Base-by-base conservation (phyloP, 257 asterid genomes). In the Nicotiana knightiana region DNA sequence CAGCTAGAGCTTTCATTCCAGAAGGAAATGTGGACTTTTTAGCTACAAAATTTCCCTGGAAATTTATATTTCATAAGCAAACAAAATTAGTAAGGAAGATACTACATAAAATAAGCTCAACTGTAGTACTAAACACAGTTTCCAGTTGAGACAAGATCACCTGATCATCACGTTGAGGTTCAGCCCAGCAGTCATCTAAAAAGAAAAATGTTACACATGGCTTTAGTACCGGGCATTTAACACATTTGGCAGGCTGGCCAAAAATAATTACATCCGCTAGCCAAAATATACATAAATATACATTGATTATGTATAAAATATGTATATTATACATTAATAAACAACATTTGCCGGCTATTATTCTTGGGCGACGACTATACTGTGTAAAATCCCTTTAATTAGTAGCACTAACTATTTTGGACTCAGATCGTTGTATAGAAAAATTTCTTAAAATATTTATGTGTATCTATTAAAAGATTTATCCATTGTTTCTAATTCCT, bases 181-280 rank as follows among this genome's bases (percentile, higher is more conserved):
- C 97, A 61, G 93, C 97, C 98, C 97, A 95, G 86, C 99, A 93
- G 85, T 93, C 99, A 89, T 95, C 98, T 95, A 86, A 57, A 58
- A 48, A 80, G 75, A 77, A 43, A 84, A 77, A 61, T 8, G 66
- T 26, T 62, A 43, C 10, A 7, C 61, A 28, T 48, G 12, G 67
- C 5, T 32, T 32, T 32, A 32, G 35, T 32, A 3, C 4, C 35
- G 4, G 35, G 35, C 35, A 0, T 32, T 32, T 32, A 32, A 32
- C 5, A 32, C 35, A 32, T 32, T 32, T 32, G 35, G 3, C 35
- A 32, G 35, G 35, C 0, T 3, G 35, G 0, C 35, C 35, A 32
- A 32, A 32, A 32, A 3, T 32, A 32, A 32, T 32, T 32, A 32
- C 5, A 32, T 3, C 0, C 5, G 35, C 5, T 32, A 32, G 33